Conservation (phyloP, 441 rosid species). For the Eruca vesicaria region DNA sequence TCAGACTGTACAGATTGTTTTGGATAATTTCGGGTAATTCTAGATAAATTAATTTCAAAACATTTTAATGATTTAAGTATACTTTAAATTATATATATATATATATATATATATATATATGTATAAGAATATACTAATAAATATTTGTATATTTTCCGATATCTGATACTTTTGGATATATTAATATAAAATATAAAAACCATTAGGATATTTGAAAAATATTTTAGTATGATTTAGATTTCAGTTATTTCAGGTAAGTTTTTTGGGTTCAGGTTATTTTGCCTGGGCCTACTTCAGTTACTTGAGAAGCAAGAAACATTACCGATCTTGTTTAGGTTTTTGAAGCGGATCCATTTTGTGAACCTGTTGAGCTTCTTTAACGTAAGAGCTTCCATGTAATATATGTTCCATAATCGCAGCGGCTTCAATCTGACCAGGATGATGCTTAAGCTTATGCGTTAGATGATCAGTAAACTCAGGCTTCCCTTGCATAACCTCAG, state of each 20-base stretch:
- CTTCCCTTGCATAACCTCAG: conserved; percentile 59
- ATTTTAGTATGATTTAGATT: too few relatives aligned
- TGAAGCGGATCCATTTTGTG: conserved; percentile 50
- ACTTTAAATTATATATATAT: too few relatives aligned
- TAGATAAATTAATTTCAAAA: not conserved
- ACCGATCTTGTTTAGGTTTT: conserved; percentile 53
- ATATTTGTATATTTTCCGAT: not conserved
- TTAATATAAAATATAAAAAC: too few relatives aligned
- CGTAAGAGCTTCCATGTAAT: conserved; percentile 49
- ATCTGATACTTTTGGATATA: too few relatives aligned
- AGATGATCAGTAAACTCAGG: conserved; percentile 55
- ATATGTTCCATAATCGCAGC: conserved; percentile 66
- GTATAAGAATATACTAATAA: too few relatives aligned
- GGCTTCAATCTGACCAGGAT: conserved; percentile 58
- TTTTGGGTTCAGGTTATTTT: too few relatives aligned
- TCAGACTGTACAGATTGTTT: too few relatives aligned
- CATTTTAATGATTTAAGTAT: not conserved
- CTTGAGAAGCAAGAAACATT: conserved; percentile 13
- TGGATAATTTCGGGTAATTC: too few relatives aligned
- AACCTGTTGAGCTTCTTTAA: conserved; percentile 39
- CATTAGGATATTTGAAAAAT: too few relatives aligned
- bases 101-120: too few relatives aligned
- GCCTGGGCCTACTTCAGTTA: not conserved
- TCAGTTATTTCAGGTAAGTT: too few relatives aligned
- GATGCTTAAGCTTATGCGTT: conserved; percentile 58